Percentiles rank a stretch among this genome's conserved stretches.
These are phyloP conservation scores for Metschnikowia lochheadii DNA, from an alignment of 805 yeast species.

Conservation along the genomic window DNA sequence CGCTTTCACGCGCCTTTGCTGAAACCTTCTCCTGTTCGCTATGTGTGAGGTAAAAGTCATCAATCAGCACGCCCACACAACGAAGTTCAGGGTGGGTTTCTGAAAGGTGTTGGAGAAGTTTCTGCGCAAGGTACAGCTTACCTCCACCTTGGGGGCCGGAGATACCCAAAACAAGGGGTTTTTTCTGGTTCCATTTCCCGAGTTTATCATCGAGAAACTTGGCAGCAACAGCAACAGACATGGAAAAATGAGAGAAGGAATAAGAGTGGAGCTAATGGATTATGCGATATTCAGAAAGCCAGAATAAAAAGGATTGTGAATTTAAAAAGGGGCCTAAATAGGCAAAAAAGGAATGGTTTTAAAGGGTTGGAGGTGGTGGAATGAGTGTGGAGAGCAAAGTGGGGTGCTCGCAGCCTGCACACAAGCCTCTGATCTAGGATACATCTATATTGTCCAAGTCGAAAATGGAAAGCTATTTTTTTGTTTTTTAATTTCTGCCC, in stretches of 20 bases:
- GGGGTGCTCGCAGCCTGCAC: no score
- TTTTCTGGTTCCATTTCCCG: slow-evolving; percentile 1
- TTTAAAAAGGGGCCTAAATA: no score
- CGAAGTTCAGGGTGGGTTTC: slow-evolving; percentile 32
- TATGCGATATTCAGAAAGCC: neutral
- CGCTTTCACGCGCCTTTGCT: slow-evolving; percentile 12
- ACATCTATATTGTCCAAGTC: no score
- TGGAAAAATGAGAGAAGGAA: neutral
- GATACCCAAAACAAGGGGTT: slow-evolving; percentile 51
- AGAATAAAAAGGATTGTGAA: neutral
- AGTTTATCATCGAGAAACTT: slow-evolving; percentile 9
- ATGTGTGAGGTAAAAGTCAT: slow-evolving; percentile 77
- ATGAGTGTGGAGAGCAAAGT: no score
- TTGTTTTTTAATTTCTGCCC: no score
- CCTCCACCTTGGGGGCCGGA: slow-evolving; percentile 83
- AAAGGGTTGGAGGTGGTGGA: no score
- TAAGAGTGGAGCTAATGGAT: neutral
- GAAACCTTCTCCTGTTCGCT: slow-evolving; percentile 52
- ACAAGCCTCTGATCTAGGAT: no score
- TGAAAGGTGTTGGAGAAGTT: slow-evolving; percentile 33
- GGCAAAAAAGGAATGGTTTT: no score
- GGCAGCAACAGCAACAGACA: slow-evolving; percentile 6
- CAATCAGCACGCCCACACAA: slow-evolving; percentile 62
- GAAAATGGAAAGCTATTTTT: no score
- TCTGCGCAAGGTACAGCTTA: slow-evolving; percentile 53